These are phyloP conservation scores for Evernia prunastri DNA, from an alignment of 495 filamentous ascomycete genomes.

Conservation along the genomic window DNA sequence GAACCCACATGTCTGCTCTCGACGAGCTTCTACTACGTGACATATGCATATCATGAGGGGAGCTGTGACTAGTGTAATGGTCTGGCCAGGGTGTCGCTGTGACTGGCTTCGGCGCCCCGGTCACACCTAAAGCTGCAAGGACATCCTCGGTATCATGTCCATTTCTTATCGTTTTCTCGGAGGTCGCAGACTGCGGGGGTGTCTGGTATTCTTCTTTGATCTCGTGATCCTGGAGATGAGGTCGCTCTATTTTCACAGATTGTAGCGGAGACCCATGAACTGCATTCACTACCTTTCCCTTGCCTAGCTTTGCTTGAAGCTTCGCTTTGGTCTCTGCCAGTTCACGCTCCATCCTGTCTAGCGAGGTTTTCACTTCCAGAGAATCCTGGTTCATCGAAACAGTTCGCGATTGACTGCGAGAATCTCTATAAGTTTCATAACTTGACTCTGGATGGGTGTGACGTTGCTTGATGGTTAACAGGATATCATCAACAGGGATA, in stretches of 20 bases:
- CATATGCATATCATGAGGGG: slow-evolving; percentile 6
- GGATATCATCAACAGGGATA: slow-evolving; percentile 15
- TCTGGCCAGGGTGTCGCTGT: slow-evolving; percentile 2
- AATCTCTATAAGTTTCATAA: slow-evolving; percentile 9
- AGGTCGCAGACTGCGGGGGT: slow-evolving; percentile 3
- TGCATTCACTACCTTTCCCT: slow-evolving; percentile 2
- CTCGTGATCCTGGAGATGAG: not conserved
- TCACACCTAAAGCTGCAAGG: slow-evolving; percentile 22
- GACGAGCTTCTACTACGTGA: slow-evolving; percentile 15
- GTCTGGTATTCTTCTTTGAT: slow-evolving; percentile 16
- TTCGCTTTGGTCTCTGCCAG: slow-evolving; percentile 21
- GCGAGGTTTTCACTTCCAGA: slow-evolving; percentile 8
- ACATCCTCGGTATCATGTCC: slow-evolving; percentile 19
- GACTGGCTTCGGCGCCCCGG: slow-evolving; percentile 19
- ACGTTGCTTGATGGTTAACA: slow-evolving; percentile 11
- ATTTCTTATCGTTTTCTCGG: not conserved
- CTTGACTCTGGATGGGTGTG: slow-evolving; percentile 5
- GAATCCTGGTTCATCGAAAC: slow-evolving; percentile 18
- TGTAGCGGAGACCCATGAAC: not conserved
- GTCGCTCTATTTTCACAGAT: not conserved
- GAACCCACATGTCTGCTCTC: slow-evolving; percentile 4
- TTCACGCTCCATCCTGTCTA: slow-evolving; percentile 22
- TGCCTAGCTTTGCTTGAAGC: slow-evolving; percentile 10
- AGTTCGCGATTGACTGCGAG: slow-evolving; percentile 20
- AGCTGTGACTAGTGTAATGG: not conserved